Evolutionary conservation across 1,139 yeast genomes (phyloP).

Genomic region (Candida mesenterica): DNA sequence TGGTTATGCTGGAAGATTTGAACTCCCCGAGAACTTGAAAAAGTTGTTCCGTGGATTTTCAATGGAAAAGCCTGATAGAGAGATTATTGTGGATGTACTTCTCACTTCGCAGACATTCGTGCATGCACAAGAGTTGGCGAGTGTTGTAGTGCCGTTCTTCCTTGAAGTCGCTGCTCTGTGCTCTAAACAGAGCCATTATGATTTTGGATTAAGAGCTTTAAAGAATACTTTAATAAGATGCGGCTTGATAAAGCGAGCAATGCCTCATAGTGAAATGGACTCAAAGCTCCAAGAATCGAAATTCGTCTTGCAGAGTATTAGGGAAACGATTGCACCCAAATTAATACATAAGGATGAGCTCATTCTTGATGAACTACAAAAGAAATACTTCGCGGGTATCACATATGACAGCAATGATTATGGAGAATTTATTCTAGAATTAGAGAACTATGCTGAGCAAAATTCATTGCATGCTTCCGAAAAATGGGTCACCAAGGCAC

Average conservation of each 20-base stretch:
- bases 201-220: slow-evolving; percentile 83
- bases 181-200: slow-evolving; percentile 72
- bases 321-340: slow-evolving; percentile 65
- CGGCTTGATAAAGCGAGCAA: slow-evolving; percentile 47
- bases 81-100: slow-evolving; percentile 67
- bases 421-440: slow-evolving; percentile 17
- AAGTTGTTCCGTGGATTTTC: slow-evolving; percentile 75
- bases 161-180: slow-evolving; percentile 33
- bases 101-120: slow-evolving; percentile 72
- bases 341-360: slow-evolving; percentile 51
- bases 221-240: slow-evolving; percentile 64
- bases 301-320: slow-evolving; percentile 52
- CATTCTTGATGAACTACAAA: slow-evolving; percentile 32
- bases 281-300: slow-evolving; percentile 28
- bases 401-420: slow-evolving; percentile 14
- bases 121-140: slow-evolving; percentile 47
- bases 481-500: slow-evolving; percentile 54
- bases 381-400: slow-evolving; percentile 25
- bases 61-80: slow-evolving; percentile 71
- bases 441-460: slow-evolving; percentile 13
- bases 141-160: slow-evolving; percentile 57
- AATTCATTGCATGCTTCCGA: slow-evolving; percentile 28
- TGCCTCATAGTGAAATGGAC: slow-evolving; percentile 4
- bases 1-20: slow-evolving; percentile 78
- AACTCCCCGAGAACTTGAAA: slow-evolving; percentile 82